Percentiles rank a stretch among this genome's conserved stretches.
Evolutionary conservation across 805 yeast species (phyloP).

Genomic region (Hemisphaericaspora nanyangensis): DNA sequence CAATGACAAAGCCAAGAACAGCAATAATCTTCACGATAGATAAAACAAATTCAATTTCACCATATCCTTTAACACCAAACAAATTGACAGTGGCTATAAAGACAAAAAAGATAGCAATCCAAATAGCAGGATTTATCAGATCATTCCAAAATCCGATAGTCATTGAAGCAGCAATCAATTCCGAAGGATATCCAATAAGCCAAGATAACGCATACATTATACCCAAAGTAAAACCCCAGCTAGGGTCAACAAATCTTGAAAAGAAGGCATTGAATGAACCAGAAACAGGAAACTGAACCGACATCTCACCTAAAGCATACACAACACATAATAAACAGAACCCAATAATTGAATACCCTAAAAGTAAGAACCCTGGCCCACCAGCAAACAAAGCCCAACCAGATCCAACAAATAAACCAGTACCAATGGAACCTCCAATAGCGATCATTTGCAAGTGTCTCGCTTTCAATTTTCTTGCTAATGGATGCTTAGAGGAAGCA

Average conservation of each 20-base stretch:
- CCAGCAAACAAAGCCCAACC: conserved; percentile 39
- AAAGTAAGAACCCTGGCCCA: conserved; percentile 42
- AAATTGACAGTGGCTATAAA: conserved; percentile 36
- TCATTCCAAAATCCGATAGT: conserved; percentile 33
- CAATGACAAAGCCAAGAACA: conserved; percentile 36
- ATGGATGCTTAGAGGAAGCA: conserved; percentile 44
- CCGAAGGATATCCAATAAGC: conserved; percentile 33
- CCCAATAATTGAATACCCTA: conserved; percentile 58
- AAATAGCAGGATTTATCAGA: conserved; percentile 29
- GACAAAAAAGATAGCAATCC: conserved; percentile 33
- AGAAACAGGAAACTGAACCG: conserved; percentile 41
- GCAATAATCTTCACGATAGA: conserved; percentile 46
- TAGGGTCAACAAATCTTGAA: conserved; percentile 32
- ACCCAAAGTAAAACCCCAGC: conserved; percentile 36
- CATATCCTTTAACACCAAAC: conserved; percentile 52
- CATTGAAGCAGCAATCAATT: conserved; percentile 35
- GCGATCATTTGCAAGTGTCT: conserved; percentile 62
- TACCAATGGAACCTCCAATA: conserved; percentile 70
- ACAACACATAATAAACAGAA: conserved; percentile 53
- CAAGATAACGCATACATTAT: conserved; percentile 32
- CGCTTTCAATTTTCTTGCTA: conserved; percentile 42
- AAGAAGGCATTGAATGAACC: conserved; percentile 37
- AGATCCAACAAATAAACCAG: conserved; percentile 50
- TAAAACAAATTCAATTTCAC: conserved; percentile 53
- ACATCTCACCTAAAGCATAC: conserved; percentile 61